Conservation (phyloP, 2,329 filamentous ascomycete species). For the Colletotrichum viniferum region DNA sequence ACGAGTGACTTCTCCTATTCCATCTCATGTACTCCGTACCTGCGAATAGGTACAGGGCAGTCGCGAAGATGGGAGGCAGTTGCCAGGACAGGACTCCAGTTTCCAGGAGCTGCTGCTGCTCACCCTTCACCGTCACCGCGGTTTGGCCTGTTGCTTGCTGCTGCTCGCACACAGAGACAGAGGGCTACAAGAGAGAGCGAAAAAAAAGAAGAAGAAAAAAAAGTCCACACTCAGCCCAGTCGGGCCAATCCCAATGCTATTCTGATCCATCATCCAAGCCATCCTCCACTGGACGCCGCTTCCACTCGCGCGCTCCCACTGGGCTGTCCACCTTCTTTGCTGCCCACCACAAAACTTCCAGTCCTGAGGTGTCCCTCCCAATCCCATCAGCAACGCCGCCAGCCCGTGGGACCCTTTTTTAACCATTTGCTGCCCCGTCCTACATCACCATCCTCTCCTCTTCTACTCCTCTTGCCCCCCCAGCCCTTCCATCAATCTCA, state of each 20-base stretch:
- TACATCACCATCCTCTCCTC: constrained; percentile 9
- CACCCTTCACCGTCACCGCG: not conserved
- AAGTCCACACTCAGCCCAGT: constrained; percentile 12
- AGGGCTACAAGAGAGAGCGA: not conserved
- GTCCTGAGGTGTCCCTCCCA: not conserved
- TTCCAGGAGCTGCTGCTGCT: not conserved
- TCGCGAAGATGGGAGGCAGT: not conserved
- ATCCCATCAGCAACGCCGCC: constrained; percentile 6
- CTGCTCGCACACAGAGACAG: not conserved
- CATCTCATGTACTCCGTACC: not conserved
- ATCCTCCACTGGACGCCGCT: constrained; percentile 12
- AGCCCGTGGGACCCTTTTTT: constrained; percentile 21
- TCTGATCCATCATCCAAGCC: constrained; percentile 17
- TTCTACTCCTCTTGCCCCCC: constrained; percentile 17
- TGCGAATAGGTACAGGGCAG: not conserved
- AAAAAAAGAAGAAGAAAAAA: not conserved
- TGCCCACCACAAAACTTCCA: not conserved
- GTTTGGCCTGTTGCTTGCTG: not conserved
- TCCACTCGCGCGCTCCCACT: not conserved
- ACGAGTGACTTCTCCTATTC: constrained; percentile 19
- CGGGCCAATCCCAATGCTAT: constrained; percentile 16
- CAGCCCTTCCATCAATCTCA: constrained; percentile 11
- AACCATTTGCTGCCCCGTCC: constrained; percentile 21
- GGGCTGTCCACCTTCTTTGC: not conserved
- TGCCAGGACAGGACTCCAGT: not conserved